Conservation (phyloP, 495 filamentous ascomycete genomes). For the Daldinia vernicosa region DNA sequence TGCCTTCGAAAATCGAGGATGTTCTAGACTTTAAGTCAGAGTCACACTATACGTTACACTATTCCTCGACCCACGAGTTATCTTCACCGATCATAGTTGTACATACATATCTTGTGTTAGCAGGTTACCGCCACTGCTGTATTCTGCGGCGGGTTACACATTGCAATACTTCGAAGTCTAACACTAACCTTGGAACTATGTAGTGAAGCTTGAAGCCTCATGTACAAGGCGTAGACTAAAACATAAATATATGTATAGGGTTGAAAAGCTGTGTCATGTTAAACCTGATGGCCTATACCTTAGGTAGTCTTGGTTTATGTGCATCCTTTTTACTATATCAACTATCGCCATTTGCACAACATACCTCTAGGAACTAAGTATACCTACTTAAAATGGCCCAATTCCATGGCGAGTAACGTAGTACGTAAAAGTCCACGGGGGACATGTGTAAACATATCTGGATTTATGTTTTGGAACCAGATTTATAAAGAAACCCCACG, state of each 20-base stretch:
- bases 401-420: neutral
- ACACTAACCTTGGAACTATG: no score
- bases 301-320: neutral
- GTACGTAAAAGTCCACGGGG: neutral
- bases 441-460: neutral
- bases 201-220: neutral
- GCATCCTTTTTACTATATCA: no score
- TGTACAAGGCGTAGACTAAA: neutral
- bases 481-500: neutral
- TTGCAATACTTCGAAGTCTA: no score
- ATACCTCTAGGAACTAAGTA: neutral
- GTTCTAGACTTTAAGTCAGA: no score
- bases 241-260: neutral
- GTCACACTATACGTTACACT: no score
- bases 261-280: neutral
- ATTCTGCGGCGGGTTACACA: no score
- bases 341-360: no score
- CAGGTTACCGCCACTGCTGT: no score
- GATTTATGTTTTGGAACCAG: neutral
- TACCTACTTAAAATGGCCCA: neutral
- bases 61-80: no score
- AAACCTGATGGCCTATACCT: neutral
- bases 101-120: no score
- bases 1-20: no score
- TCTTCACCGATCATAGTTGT: no score